phyloP scores from a whole-genome alignment of 495 filamentous ascomycete species.

The Evernia prunastri region DNA sequence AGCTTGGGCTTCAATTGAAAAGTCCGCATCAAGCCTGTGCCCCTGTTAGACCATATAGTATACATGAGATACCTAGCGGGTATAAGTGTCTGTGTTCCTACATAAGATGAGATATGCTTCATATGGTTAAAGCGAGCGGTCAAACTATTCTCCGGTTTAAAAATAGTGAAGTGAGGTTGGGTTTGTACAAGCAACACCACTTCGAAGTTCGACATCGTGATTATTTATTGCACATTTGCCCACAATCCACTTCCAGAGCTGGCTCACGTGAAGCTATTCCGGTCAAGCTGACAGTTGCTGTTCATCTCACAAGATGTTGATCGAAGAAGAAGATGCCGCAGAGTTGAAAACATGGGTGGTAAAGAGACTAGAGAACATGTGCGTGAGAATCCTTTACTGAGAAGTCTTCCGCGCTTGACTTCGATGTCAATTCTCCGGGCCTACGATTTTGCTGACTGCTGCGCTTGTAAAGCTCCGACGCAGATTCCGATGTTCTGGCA shows the following conservation, averaged over 20 bases:
- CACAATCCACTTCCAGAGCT: not conserved
- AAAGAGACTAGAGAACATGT: conserved; percentile 87
- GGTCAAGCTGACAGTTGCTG: not conserved
- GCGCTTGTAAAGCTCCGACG: conserved; percentile 63
- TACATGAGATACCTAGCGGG: not conserved
- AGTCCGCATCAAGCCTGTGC: conserved; percentile 7
- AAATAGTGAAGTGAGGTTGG: not conserved
- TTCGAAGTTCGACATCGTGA: not conserved
- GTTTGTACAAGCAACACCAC: not conserved
- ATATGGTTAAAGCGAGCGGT: conserved; percentile 5
- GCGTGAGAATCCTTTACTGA: conserved; percentile 33
- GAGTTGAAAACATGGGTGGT: conserved; percentile 85
- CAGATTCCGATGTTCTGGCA: conserved; percentile 88
- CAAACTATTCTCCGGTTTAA: conserved; percentile 1
- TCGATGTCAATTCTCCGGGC: not conserved
- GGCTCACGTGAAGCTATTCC: not conserved
- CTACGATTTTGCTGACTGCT: not conserved
- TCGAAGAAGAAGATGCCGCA: conserved; percentile 66
- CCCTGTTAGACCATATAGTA: not conserved
- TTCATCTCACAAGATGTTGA: conserved; percentile 52
- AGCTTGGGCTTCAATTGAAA: conserved; percentile 20
- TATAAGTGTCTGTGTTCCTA: not conserved
- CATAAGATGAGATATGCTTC: no score
- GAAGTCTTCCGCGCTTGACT: not conserved
- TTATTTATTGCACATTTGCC: not conserved